These are phyloP conservation scores for Orbilia ellipsospora DNA, from an alignment of 2,329 filamentous ascomycete genomes.

Conservation along the genomic window DNA sequence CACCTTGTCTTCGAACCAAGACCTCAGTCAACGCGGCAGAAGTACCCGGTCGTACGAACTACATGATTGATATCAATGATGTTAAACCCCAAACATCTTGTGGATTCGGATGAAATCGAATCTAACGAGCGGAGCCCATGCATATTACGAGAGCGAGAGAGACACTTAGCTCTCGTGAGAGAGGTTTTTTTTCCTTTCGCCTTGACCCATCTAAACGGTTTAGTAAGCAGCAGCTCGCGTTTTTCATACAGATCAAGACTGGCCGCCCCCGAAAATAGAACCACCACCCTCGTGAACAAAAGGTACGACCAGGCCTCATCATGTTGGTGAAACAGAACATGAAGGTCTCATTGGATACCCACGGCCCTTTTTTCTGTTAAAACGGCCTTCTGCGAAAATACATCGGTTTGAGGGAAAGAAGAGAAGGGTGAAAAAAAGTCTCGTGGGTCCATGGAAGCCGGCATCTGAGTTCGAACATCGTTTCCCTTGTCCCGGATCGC, in stretches of 20 bases:
- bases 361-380: conserved; percentile 6
- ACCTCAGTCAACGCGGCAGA: background rate
- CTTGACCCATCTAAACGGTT: conserved; percentile 9
- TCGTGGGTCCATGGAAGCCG: conserved; percentile 32
- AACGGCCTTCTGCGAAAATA: conserved; percentile 51
- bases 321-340: conserved; percentile 44
- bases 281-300: conserved; percentile 42
- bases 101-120: conserved; percentile 52
- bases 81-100: background rate
- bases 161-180: conserved; percentile 2
- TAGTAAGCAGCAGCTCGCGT: conserved; percentile 51
- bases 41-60: conserved; percentile 49
- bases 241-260: conserved; percentile 54
- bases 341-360: conserved; percentile 46
- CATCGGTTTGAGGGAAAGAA: conserved; percentile 10
- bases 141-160: conserved; percentile 21
- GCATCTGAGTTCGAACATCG: conserved; percentile 14
- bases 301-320: conserved; percentile 49
- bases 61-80: conserved; percentile 10
- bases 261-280: conserved; percentile 54
- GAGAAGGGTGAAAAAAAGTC: conserved; percentile 27
- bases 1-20: conserved; percentile 22
- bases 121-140: conserved; percentile 52
- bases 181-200: conserved; percentile 19
- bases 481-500: conserved; percentile 27